Evolutionary conservation across 1,284 basidiomycete species (phyloP), one percentile per base, ranked within the genome.

Genomic region (Trichosporon sp.): DNA sequence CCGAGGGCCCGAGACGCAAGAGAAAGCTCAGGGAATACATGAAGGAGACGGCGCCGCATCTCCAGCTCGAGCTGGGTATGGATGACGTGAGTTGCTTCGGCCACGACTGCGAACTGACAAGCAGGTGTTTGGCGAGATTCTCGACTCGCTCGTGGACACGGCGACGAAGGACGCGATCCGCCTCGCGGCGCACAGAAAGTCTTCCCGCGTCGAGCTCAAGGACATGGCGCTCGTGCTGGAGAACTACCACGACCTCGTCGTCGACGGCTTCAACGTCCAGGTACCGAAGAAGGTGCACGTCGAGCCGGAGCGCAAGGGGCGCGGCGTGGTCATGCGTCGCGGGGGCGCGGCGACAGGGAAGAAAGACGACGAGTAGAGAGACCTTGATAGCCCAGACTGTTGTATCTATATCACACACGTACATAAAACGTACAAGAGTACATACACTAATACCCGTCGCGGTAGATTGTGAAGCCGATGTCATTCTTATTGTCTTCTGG

Each of bases 151-250:
- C 68, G 63, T 82, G 1, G 74, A 76, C 0, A 75, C 77, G 48
- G 76, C 74, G 2, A 71, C 78, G 11, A 66, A 75, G 32, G 79
- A 78, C 11, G 75, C 76, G 0, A 68, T 76, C 16, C 77, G 78
- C 38, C 67, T 83, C 21, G 79, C 81, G 1, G 78, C 78, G 54
- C 81, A 83, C 73, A 74, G 81, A 2, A 75, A 71, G 56, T 70
- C 73, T 2, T 69, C 73, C 7, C 79, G 77, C 35, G 79, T 83
- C 35, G 81, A 81, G 71, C 37, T 79, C 38, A 80, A 77, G 66
- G 81, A 83, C 73, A 72, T 80, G 69, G 80, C 80, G 2, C 75
- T 75, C 26, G 78, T 76, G 40, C 72, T 71, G 76, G 79, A 80
- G 31, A 71, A 77, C 51, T 71, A 71, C 51, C 79, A 78, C 71